Percentiles rank a stretch among this genome's conserved stretches.
These are phyloP conservation scores for Sicyos baderoa DNA, from an alignment of 306 rosid species.

Conservation along the genomic window DNA sequence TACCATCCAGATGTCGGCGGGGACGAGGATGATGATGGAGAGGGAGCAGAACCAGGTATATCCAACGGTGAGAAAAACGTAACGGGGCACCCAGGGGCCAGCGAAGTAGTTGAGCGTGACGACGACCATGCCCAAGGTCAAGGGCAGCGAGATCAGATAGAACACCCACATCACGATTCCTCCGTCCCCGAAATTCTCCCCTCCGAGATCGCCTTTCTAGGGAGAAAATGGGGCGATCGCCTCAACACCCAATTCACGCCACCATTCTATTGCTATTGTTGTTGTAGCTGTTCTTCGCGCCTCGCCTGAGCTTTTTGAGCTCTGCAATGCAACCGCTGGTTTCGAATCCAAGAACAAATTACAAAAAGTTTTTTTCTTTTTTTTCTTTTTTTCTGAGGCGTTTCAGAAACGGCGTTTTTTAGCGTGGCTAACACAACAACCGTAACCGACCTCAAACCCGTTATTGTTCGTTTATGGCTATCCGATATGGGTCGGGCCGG, in stretches of 20 bases:
- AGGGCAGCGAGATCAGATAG: constrained; percentile 84
- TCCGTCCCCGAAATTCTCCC: constrained; percentile 3
- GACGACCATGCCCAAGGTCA: constrained; percentile 76
- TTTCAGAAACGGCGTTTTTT: too few relatives aligned
- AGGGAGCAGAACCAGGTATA: constrained; percentile 92
- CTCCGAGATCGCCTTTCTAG: neutral
- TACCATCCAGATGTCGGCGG: constrained; percentile 97
- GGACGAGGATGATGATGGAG: constrained; percentile 92
- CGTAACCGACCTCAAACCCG: too few relatives aligned
- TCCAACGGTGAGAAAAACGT: constrained; percentile 82
- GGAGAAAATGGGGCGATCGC: constrained; percentile 11
- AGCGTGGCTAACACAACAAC: too few relatives aligned
- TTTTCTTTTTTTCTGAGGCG: too few relatives aligned
- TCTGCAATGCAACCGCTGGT: too few relatives aligned
- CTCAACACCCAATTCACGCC: constrained; percentile 11
- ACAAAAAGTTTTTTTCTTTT: too few relatives aligned
- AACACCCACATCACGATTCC: constrained; percentile 90
- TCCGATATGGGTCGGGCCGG: too few relatives aligned
- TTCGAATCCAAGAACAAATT: too few relatives aligned
- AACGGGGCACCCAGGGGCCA: constrained; percentile 79
- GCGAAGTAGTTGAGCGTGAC: constrained; percentile 73
- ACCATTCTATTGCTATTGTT: neutral
- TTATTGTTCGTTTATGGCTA: too few relatives aligned
- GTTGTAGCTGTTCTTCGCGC: neutral
- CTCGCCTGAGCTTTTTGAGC: too few relatives aligned